Percentiles rank a stretch among this genome's conserved stretches.
Evolutionary conservation across 1,139 yeast genomes (phyloP).

Genomic region (Nadsonia commutata): DNA sequence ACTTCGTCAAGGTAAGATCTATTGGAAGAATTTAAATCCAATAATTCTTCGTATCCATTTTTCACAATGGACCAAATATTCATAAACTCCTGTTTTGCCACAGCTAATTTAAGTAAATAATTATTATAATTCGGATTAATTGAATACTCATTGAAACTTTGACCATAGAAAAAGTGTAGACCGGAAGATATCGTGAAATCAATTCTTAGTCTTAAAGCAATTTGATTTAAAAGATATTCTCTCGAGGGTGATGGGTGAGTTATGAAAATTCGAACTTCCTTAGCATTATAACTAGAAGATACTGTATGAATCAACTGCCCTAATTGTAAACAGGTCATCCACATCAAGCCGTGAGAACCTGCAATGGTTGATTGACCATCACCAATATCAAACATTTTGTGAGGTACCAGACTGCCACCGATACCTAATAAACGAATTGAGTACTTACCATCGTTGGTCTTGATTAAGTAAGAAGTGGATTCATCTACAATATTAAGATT

Average conservation of each 20-base stretch:
- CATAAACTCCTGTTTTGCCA: conserved; percentile 46
- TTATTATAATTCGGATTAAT: conserved; percentile 49
- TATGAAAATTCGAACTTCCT: conserved; percentile 45
- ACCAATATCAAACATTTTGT: conserved; percentile 59
- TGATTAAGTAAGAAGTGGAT: conserved; percentile 24
- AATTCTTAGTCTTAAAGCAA: conserved; percentile 52
- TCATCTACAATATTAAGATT: conserved; percentile 55
- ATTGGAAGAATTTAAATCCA: conserved; percentile 22
- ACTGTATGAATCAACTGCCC: conserved; percentile 45
- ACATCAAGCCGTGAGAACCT: conserved; percentile 62
- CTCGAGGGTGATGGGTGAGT: conserved; percentile 55
- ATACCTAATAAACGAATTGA: conserved; percentile 48
- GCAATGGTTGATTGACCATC: conserved; percentile 29
- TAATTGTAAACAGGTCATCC: conserved; percentile 60
- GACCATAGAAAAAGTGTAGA: conserved; percentile 55
- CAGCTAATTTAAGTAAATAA: conserved; percentile 34
- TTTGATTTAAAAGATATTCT: conserved; percentile 53
- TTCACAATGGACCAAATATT: conserved; percentile 52
- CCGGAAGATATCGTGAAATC: conserved; percentile 65
- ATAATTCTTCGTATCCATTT: conserved; percentile 31
- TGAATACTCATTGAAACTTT: conserved; percentile 57
- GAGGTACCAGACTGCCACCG: conserved; percentile 58
- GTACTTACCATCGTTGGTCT: conserved; percentile 25
- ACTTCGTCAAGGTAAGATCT: conserved; percentile 36
- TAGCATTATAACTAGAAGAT: conserved; percentile 25